Conservation (phyloP, 2,329 filamentous ascomycete genomes). For the Trichophyton equinum region DNA sequence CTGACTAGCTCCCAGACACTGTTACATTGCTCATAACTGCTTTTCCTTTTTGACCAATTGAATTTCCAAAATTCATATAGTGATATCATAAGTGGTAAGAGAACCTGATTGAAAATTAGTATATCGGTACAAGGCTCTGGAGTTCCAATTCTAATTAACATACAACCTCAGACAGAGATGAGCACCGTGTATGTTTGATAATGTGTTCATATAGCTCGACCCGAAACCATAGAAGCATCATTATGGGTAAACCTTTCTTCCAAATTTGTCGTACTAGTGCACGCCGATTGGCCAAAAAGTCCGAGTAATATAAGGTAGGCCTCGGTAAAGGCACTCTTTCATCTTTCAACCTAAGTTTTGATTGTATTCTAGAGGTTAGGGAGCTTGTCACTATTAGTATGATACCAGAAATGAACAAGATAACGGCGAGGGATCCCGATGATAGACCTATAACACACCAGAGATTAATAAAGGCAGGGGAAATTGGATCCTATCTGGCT, state of each 20-base stretch:
- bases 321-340: background rate
- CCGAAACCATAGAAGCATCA: constrained; percentile 20
- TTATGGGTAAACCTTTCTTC: constrained; percentile 16
- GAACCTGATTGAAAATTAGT: constrained; percentile 19
- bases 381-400: constrained; percentile 28
- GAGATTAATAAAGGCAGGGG: background rate
- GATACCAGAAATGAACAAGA: constrained; percentile 30
- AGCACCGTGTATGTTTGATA: constrained; percentile 34
- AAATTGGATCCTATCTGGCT: background rate
- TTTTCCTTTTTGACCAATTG: constrained; percentile 16
- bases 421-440: constrained; percentile 31
- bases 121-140: background rate
- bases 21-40: constrained; percentile 11
- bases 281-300: constrained; percentile 8
- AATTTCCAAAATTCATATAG: constrained; percentile 31
- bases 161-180: constrained; percentile 24
- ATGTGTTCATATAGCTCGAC: constrained; percentile 32
- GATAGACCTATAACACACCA: constrained; percentile 32
- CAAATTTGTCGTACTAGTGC: constrained; percentile 16
- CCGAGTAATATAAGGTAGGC: background rate
- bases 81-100: constrained; percentile 31
- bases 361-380: constrained; percentile 16
- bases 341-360: background rate
- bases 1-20: constrained; percentile 18
- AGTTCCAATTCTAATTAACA: constrained; percentile 10